Base-by-base conservation (phyloP, 805 yeast genomes). In the Candida dendrica region DNA sequence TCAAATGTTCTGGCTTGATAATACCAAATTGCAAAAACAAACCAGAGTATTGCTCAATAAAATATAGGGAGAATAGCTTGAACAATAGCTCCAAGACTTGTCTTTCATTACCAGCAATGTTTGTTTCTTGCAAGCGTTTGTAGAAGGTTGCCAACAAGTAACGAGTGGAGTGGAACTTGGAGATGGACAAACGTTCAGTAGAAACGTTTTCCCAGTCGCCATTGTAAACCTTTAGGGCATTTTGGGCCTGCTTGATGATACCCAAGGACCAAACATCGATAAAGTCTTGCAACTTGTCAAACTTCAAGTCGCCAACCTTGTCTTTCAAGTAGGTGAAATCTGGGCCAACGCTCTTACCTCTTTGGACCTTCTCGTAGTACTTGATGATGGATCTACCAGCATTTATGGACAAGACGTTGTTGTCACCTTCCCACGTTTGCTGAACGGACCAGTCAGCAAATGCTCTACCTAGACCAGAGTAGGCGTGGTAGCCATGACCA, bases 401-500 rank as follows among this genome's bases (percentile, higher is more conserved):
- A 41, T 88, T 81, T 63, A 87, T 78, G 2, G 89, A 84, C 49
- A 90, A 71, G 36, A 90, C 83, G 56, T 81, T 89, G 69, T 90
- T 90, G 64, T 90, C 97, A 63, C 97, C 97, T 69, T 90, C 97
- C 97, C 97, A 90, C 16, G 97, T 90, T 65, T 96, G 89, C 67
- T 90, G 96, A 34, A 90, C 96, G n/a, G 85, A 96, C 87, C 95
- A 91, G 62, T 90, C 97, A 47, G 75, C 75, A 68, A 79, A 87
- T 11, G 89, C 89, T 59, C 83, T 86, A 34, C 95, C 96, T 59
- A 90, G 85, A 2, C 90, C 95, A 49, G 87, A 79, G 64, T 90
- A 90, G n/a, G 89, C 79, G 19, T 95, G 87, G 66, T 90, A 90
- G 34, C 97, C 97, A 64, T 86, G 96, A 27, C 97, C 97, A 61